phyloP scores from a whole-genome alignment of 1,284 basidiomycete genomes.

The Rhizoctonia solani region DNA sequence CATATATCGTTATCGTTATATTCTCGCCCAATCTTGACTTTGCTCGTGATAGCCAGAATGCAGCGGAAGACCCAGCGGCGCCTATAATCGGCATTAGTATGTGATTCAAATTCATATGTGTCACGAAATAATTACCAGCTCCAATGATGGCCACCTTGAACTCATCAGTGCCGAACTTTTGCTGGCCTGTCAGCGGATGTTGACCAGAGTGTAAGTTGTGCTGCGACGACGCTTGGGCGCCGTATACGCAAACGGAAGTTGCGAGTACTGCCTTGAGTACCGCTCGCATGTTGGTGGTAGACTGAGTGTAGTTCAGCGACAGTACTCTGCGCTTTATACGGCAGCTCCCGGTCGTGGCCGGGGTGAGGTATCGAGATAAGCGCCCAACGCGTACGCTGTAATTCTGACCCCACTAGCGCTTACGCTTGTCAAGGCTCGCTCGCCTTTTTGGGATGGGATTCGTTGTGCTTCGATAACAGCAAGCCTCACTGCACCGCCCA shows the following conservation, averaged over 20 bases:
- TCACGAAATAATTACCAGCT: conserved; percentile 60
- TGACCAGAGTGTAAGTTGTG: not conserved
- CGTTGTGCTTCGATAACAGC: too few relatives aligned
- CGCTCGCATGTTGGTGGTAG: conserved; percentile 1
- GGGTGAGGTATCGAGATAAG: not conserved
- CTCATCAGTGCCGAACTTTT: not conserved
- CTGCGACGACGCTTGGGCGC: not conserved
- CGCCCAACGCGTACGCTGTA: too few relatives aligned
- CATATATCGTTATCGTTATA: conserved; percentile 80
- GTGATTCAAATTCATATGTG: not conserved
- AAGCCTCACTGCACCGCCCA: too few relatives aligned
- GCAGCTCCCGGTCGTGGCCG: not conserved
- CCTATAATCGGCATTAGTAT: too few relatives aligned
- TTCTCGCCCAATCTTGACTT: conserved; percentile 60
- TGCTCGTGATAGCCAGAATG: conserved; percentile 83
- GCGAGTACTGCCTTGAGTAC: not conserved
- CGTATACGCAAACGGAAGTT: not conserved
- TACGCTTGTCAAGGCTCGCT: too few relatives aligned
- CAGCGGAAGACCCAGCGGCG: conserved; percentile 57
- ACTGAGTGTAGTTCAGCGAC: not conserved
- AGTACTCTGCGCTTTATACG: not conserved
- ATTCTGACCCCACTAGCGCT: too few relatives aligned
- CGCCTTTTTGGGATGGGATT: too few relatives aligned
- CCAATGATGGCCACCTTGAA: conserved; percentile 76
- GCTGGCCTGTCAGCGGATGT: not conserved